phyloP scores from a whole-genome alignment of 345 rosid genomes.

The Aurinia saxatilis region DNA sequence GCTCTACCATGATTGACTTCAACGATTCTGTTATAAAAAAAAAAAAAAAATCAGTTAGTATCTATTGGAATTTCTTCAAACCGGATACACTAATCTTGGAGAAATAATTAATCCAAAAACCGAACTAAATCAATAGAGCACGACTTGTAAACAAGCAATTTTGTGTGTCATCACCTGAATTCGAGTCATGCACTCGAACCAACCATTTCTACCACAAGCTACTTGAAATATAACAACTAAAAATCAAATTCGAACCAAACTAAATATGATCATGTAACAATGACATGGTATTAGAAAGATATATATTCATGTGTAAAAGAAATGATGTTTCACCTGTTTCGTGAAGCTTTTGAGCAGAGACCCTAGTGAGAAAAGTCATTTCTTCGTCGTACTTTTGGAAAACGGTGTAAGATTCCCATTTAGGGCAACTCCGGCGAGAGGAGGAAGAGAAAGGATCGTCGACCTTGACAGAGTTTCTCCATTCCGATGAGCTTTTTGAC shows the following conservation, averaged over 20 bases:
- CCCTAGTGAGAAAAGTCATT: constrained; percentile 76
- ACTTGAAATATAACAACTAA: no score
- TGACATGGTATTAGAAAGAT: not conserved
- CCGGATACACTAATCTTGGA: no score
- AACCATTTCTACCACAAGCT: no score
- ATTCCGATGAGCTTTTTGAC: constrained; percentile 96
- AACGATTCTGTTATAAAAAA: constrained; percentile 60
- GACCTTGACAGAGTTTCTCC: constrained; percentile 86
- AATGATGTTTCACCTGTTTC: constrained; percentile 59
- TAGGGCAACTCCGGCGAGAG: constrained; percentile 86
- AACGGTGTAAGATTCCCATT: constrained; percentile 95
- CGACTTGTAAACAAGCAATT: no score
- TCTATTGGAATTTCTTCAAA: no score
- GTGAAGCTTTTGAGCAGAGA: constrained; percentile 86
- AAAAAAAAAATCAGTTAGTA: not conserved
- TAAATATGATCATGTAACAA: no score
- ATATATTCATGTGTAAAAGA: not conserved
- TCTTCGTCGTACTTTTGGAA: constrained; percentile 97
- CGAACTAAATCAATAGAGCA: no score
- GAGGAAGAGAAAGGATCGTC: constrained; percentile 97
- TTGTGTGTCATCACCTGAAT: no score
- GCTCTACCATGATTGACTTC: constrained; percentile 66
- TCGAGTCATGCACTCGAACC: no score
- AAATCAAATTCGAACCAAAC: no score
- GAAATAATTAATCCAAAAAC: no score